Conservation (phyloP, 495 filamentous ascomycete species). For the Podospora anserina region DNA sequence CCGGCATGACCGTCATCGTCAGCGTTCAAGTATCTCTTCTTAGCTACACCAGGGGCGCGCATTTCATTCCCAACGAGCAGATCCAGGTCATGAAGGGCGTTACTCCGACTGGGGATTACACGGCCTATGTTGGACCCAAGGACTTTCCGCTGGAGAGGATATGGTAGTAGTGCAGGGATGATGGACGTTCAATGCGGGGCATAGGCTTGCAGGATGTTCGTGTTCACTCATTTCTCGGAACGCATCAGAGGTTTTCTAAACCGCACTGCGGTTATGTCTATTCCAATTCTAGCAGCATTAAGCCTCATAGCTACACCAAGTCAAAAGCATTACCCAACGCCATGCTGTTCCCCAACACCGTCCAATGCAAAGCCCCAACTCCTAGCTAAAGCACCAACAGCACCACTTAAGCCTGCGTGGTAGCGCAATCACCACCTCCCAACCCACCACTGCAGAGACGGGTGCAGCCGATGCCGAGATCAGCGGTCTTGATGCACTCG, state of each 20-base stretch:
- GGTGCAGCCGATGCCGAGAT: background rate
- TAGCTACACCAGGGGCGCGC: conserved; percentile 26
- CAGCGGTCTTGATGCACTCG: conserved; percentile 14
- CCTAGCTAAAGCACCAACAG: too few relatives aligned
- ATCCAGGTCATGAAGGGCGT: conserved; percentile 18
- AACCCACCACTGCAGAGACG: background rate
- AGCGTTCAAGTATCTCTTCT: conserved; percentile 28
- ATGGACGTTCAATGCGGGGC: too few relatives aligned
- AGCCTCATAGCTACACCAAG: background rate
- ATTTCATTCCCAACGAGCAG: conserved; percentile 24
- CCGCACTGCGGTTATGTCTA: too few relatives aligned
- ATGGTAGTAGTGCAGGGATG: background rate
- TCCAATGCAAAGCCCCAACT: background rate
- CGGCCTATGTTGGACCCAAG: conserved; percentile 19
- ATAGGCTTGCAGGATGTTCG: too few relatives aligned
- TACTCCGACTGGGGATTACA: conserved; percentile 16
- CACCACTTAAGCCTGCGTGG: background rate
- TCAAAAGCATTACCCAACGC: background rate
- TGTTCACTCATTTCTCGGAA: too few relatives aligned
- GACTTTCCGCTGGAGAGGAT: conserved; percentile 13
- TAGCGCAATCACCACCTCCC: conserved; percentile 1
- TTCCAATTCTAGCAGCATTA: too few relatives aligned
- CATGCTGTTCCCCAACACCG: background rate
- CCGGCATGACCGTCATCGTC: conserved; percentile 23
- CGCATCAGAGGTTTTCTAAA: too few relatives aligned